Evolutionary conservation across 2,329 filamentous ascomycete species (phyloP).

Genomic region (Stachybotrys chlorohalonatus): DNA sequence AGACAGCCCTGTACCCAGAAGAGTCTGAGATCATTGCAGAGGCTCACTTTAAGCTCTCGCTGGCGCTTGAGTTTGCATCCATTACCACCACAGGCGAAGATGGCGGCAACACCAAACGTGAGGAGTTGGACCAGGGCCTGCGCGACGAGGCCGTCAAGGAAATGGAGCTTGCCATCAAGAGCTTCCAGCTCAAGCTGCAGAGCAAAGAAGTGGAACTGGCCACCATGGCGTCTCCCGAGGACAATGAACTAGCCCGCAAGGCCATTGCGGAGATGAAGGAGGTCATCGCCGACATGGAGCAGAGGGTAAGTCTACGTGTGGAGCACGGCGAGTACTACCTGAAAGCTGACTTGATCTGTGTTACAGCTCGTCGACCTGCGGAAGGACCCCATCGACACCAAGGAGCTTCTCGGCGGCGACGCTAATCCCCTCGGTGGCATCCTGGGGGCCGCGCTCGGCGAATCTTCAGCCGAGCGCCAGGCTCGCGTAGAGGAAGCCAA

Average conservation of each 20-base stretch:
- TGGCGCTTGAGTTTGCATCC: slow-evolving; percentile 89
- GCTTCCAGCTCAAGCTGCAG: slow-evolving; percentile 61
- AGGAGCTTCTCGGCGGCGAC: slow-evolving; percentile 26
- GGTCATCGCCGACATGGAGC: slow-evolving; percentile 70
- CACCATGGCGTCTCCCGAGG: slow-evolving; percentile 53
- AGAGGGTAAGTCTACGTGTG: slow-evolving; percentile 43
- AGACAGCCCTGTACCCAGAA: slow-evolving; percentile 66
- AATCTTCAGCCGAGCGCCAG: slow-evolving; percentile 50
- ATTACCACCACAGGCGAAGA: slow-evolving; percentile 52
- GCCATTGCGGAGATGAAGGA: slow-evolving; percentile 68
- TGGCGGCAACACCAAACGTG: slow-evolving; percentile 34
- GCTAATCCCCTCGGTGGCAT: slow-evolving; percentile 45
- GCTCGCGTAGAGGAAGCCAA: slow-evolving; percentile 63
- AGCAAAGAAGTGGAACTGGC: slow-evolving; percentile 60
- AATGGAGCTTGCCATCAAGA: slow-evolving; percentile 65
- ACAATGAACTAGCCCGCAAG: slow-evolving; percentile 53
- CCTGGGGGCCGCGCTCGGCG: slow-evolving; percentile 54
- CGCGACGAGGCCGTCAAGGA: slow-evolving; percentile 63
- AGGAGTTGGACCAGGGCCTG: slow-evolving; percentile 56
- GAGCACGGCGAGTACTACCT: slow-evolving; percentile 1
- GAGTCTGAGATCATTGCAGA: slow-evolving; percentile 85
- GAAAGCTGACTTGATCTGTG: background rate
- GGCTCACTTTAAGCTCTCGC: slow-evolving; percentile 90
- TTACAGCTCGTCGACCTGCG: slow-evolving; percentile 58
- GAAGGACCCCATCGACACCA: slow-evolving; percentile 41